Conservation (phyloP, 352 stramenopile genomes). For the Globisporangium carolinianum region DNA sequence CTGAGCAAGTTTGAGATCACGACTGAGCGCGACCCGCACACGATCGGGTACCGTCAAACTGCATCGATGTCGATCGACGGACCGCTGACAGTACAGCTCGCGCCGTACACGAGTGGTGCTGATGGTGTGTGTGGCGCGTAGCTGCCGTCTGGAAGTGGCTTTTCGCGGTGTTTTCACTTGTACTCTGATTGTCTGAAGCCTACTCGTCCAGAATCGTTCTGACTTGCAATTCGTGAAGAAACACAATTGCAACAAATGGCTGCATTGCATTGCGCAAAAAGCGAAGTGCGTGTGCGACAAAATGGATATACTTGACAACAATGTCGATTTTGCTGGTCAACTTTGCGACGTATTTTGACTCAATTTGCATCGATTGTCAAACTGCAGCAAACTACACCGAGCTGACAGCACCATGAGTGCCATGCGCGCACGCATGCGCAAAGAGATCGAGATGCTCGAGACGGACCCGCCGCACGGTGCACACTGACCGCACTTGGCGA, state of each 20-base stretch:
- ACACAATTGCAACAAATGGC: too few relatives aligned
- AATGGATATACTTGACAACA: too few relatives aligned
- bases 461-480: conserved; percentile 65
- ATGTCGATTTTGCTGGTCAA: too few relatives aligned
- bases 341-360: too few relatives aligned
- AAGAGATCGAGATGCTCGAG: conserved; percentile 82
- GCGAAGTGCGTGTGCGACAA: too few relatives aligned
- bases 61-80: conserved; percentile 23
- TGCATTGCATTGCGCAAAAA: too few relatives aligned
- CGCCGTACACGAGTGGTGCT: not conserved
- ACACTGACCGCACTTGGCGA: not conserved
- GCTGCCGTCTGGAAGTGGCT: not conserved
- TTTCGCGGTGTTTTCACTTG: too few relatives aligned
- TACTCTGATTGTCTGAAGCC: too few relatives aligned
- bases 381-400: too few relatives aligned
- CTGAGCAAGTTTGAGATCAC: conserved; percentile 27
- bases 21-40: conserved; percentile 14
- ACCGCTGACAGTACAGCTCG: conserved; percentile 9
- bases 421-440: conserved; percentile 75
- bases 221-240: too few relatives aligned
- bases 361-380: too few relatives aligned
- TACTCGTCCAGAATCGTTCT: too few relatives aligned
- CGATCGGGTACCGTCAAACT: conserved; percentile 20
- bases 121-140: not conserved
- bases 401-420: conserved; percentile 32